Conservation (phyloP, 768 basidiomycete species). For the Mycena latifolia region DNA sequence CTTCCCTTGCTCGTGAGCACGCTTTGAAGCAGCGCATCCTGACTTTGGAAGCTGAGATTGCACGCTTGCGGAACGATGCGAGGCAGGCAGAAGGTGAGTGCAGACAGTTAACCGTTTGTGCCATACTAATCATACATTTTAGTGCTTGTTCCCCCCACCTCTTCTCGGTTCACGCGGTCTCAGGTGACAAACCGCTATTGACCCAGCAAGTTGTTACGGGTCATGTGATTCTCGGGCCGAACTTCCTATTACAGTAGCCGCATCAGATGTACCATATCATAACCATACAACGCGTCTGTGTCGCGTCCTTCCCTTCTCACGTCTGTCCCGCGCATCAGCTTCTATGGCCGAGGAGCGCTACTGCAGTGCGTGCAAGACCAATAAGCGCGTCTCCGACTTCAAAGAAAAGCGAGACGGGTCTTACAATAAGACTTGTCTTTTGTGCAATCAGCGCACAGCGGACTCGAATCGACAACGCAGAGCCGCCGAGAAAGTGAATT, state of each 20-base stretch:
- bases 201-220: constrained; percentile 18
- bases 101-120: no score
- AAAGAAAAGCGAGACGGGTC: background rate
- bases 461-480: constrained; percentile 4
- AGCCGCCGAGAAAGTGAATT: background rate
- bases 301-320: background rate
- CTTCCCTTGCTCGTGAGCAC: no score
- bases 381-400: background rate
- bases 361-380: background rate
- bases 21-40: no score
- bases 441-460: background rate
- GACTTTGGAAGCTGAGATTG: no score
- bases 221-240: background rate
- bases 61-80: no score
- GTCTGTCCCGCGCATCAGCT: background rate
- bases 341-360: background rate
- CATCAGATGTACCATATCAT: background rate
- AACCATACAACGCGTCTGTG: constrained; percentile 6
- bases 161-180: no score
- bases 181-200: constrained; percentile 13
- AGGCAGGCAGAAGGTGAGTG: no score
- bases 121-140: no score
- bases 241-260: background rate
- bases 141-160: no score
- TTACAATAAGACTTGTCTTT: background rate